phyloP scores from a whole-genome alignment of 2,329 filamentous ascomycete genomes.

The Ophiostoma montium region DNA sequence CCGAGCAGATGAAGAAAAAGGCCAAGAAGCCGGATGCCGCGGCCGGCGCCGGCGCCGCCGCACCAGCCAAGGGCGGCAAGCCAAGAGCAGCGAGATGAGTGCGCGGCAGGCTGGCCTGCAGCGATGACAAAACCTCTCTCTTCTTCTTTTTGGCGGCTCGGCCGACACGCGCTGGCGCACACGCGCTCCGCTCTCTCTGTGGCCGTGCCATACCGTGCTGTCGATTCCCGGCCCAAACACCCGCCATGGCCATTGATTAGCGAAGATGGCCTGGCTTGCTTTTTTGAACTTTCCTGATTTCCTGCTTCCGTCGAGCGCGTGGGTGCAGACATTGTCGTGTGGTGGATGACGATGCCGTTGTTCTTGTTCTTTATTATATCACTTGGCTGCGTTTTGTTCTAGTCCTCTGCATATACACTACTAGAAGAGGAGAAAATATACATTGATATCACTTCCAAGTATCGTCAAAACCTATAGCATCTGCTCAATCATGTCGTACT shows the following conservation, averaged over 20 bases:
- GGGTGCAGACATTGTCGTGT: no score
- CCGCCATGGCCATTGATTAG: no score
- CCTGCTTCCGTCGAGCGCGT: no score
- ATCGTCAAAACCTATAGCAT: neutral
- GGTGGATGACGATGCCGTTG: no score
- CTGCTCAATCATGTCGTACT: neutral
- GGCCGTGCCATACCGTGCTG: no score
- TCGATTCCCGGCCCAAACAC: no score
- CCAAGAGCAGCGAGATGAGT: conserved; percentile 12
- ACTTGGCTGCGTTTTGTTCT: neutral
- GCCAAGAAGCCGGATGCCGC: conserved; percentile 19
- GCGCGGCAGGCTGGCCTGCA: neutral
- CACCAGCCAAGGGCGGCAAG: conserved; percentile 22
- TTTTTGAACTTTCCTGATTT: no score
- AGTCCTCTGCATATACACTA: neutral
- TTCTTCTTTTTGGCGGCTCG: neutral
- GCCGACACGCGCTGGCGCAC: no score
- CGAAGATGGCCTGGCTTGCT: no score
- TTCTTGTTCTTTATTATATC: neutral
- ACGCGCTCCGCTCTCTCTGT: no score
- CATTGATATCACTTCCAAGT: neutral
- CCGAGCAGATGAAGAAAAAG: conserved; percentile 44
- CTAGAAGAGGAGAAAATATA: neutral
- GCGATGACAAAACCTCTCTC: no score
- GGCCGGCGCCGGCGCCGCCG: conserved; percentile 21